These are phyloP conservation scores for Trichoderma guizhouense DNA, from an alignment of 2,329 filamentous ascomycete genomes.

Conservation along the genomic window DNA sequence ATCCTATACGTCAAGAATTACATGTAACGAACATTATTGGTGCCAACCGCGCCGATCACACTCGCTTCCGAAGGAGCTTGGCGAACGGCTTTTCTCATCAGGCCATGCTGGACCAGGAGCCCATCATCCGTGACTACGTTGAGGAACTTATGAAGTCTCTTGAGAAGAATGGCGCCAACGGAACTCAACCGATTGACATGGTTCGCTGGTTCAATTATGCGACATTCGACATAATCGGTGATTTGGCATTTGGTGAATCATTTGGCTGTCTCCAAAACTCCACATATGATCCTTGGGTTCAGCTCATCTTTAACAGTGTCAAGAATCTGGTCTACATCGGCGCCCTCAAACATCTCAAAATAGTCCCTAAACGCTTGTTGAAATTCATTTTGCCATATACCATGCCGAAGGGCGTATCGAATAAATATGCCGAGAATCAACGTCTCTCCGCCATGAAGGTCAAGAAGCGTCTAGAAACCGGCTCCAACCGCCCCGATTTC, in stretches of 20 bases:
- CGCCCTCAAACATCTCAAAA: neutral
- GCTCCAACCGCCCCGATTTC: conserved; percentile 14
- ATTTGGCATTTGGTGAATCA: conserved; percentile 30
- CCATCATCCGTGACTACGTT: conserved; percentile 28
- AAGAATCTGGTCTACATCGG: neutral
- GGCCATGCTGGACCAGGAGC: conserved; percentile 32
- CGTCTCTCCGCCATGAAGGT: conserved; percentile 9
- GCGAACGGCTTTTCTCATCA: conserved; percentile 30
- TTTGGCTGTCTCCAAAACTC: conserved; percentile 28
- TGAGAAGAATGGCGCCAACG: conserved; percentile 18
- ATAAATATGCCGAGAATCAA: conserved; percentile 4
- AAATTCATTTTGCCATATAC: neutral
- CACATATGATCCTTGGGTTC: conserved; percentile 28
- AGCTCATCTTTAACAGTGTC: conserved; percentile 22
- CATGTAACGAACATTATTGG: conserved; percentile 21
- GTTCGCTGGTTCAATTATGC: conserved; percentile 29
- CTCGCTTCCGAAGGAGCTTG: conserved; percentile 24
- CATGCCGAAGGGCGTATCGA: neutral
- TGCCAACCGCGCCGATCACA: conserved; percentile 23
- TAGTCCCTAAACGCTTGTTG: neutral
- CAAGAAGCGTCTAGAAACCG: neutral
- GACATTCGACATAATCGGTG: conserved; percentile 33
- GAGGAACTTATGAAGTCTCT: conserved; percentile 26
- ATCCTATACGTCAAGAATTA: neutral
- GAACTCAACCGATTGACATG: conserved; percentile 24